Base-by-base conservation (phyloP, 2,329 filamentous ascomycete species). In the Incumbomyces lentus region DNA sequence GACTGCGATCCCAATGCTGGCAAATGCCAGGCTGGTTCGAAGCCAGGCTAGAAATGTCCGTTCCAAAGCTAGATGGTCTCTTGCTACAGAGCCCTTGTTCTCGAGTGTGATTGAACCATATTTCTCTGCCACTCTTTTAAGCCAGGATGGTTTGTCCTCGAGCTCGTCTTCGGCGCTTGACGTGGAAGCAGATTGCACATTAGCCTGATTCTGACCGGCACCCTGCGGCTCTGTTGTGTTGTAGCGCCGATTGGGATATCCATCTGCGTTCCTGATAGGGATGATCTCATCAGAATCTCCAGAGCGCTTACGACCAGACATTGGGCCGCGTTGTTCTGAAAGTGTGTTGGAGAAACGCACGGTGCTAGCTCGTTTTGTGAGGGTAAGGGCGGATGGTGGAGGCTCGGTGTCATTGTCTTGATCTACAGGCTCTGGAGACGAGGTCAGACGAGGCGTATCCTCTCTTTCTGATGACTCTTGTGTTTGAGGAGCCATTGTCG, bases 31-130 rank as follows among this genome's bases (percentile, higher is more conserved):
- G 12, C 76, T 80, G 13, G 79, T 82, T 45, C 79, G 73, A 49
- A 82, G 70, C 79, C 79, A 82, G 52, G 79, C 79, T 35, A 82
- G 69, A 62, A 82, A 82, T n/a, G 79, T 82, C 34, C 79, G 73
- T 62, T 82, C 79, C 36, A 82, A 58, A 16, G 79, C 79, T 36
- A 82, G 66, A 66, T 82, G 79, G 60, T 82, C 79, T 53, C 79
- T 65, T 30, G 79, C 79, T 17, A 81, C 77, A 55, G 75, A 79
- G 13, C 78, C 79, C 59, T 81, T 81, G 53, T 82, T 82, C 53
- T 82, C 79, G 42, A 82, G 61, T 58, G 81, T 78, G 29, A 82
- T 64, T 49, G 71, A 75, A 14, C 78, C 78, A 54, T 78, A 82
- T 55, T 76, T 77, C 35, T 80, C 76, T 33, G 71, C 63, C 8